These are phyloP conservation scores for Phytophthora melonis DNA, from an alignment of 352 stramenopile genomes.

Conservation along the genomic window DNA sequence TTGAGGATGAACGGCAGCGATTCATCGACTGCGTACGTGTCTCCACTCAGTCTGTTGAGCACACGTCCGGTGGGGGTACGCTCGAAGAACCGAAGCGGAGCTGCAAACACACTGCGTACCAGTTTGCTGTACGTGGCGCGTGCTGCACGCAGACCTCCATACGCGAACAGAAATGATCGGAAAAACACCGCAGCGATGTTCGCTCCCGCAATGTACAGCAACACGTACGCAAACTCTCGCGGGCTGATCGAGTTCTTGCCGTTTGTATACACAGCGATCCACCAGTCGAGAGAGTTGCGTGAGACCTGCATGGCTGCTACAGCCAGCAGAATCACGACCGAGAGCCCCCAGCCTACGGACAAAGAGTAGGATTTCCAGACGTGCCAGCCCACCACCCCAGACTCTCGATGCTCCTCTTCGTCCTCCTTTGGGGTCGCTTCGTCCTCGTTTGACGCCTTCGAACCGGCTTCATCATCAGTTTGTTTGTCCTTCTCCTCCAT, in stretches of 20 bases:
- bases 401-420: slow-evolving; percentile 73
- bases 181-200: slow-evolving; percentile 79
- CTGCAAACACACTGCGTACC: slow-evolving; percentile 58
- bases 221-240: slow-evolving; percentile 56
- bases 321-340: slow-evolving; percentile 57
- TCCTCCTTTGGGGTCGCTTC: slow-evolving; percentile 14
- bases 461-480: not conserved
- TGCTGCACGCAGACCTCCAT: slow-evolving; percentile 77
- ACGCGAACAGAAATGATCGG: slow-evolving; percentile 89
- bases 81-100: slow-evolving; percentile 78
- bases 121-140: slow-evolving; percentile 67
- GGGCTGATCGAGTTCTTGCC: slow-evolving; percentile 60
- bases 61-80: slow-evolving; percentile 72
- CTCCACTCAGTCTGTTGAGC: slow-evolving; percentile 81
- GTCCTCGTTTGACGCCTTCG: slow-evolving; percentile 14
- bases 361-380: slow-evolving; percentile 74
- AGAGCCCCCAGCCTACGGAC: slow-evolving; percentile 59
- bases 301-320: slow-evolving; percentile 82
- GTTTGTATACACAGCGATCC: slow-evolving; percentile 87
- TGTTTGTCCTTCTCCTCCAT: not conserved
- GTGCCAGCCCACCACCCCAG: slow-evolving; percentile 55
- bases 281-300: slow-evolving; percentile 84
- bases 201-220: slow-evolving; percentile 70
- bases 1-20: slow-evolving; percentile 91
- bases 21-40: slow-evolving; percentile 89